Evolutionary conservation across 768 basidiomycete genomes (phyloP).

Genomic region (Pholiota molesta): DNA sequence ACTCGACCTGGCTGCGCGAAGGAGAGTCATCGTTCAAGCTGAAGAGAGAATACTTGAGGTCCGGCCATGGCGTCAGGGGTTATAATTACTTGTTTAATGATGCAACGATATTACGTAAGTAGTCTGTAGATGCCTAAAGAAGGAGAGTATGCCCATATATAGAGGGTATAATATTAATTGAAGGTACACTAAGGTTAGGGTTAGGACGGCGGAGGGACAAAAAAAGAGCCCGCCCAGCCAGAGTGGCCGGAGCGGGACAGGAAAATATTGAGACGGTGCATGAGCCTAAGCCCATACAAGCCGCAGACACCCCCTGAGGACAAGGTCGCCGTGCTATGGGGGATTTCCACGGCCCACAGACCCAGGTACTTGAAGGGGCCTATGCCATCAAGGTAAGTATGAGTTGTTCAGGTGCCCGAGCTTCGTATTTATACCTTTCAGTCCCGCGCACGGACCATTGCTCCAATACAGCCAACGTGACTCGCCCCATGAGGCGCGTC

Average conservation of each 20-base stretch:
- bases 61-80: too few species aligned
- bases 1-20: background rate
- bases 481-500: background rate
- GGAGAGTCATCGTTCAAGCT: background rate
- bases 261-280: constrained; percentile 85
- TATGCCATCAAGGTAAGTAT: constrained; percentile 73
- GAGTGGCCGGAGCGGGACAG: constrained; percentile 71
- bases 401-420: constrained; percentile 25
- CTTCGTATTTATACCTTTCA: constrained; percentile 24
- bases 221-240: constrained; percentile 57
- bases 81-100: too few species aligned
- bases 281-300: constrained; percentile 76
- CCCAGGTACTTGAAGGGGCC: constrained; percentile 56
- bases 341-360: constrained; percentile 57
- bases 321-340: constrained; percentile 77
- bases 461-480: background rate
- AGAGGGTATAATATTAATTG: background rate
- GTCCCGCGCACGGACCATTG: constrained; percentile 41
- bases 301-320: constrained; percentile 61
- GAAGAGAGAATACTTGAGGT: background rate
- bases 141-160: background rate
- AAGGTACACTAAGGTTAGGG: constrained; percentile 46
- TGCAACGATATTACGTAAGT: too few species aligned
- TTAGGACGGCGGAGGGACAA: constrained; percentile 34
- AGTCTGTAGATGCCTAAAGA: background rate